Evolutionary conservation across 2,329 filamentous ascomycete genomes (phyloP), one percentile per base, ranked within the genome.

Genomic region (Plectosphaerella plurivora): DNA sequence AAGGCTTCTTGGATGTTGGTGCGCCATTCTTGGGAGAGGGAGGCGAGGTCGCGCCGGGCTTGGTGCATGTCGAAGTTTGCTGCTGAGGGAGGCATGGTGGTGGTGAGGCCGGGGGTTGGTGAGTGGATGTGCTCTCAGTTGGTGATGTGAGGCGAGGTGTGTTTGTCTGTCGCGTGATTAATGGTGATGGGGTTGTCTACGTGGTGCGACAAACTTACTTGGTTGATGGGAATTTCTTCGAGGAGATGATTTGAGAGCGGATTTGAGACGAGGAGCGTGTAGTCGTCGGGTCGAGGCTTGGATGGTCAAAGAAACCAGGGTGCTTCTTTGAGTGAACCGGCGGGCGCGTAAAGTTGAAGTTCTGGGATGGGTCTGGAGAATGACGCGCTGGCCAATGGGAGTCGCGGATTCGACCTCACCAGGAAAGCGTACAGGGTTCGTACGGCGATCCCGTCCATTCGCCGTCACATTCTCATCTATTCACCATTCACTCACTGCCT

Each of bases 1-100:
- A 97, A 97, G 44, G 56, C 54, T 42, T 57, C 56, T 51, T 55
- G 54, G 33, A 57, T 57, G 44, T 57, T 57, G 46, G 55, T 53
- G 49, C 55, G 54, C 56, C 56, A 57, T 45, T 57, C 56, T 37
- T 51, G 48, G 33, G 52, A 47, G 11, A 57, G 52, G 36, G 52
- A 35, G 25, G 54, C 54, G 15, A 56, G 49, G 46, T 57, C 56
- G 45, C 54, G 56, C 16, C 56, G 56, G 12, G 52, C 56, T 42
- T 57, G 56, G 24, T 20, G 37, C 44, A 57, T 50, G 49, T 57
- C 54, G 48, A 57, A 57, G 36, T 55, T 42, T 25, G 46, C 24
- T 15, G 54, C 50, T 15, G 55, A 50, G 20, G 55, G 51, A 16
- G 55, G 47, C 55, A 57, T 57, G 37, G 16, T 45, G 39, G 28